These are phyloP conservation scores for Tricholoma hemisulphureum DNA, from an alignment of 768 basidiomycete species.

Conservation along the genomic window DNA sequence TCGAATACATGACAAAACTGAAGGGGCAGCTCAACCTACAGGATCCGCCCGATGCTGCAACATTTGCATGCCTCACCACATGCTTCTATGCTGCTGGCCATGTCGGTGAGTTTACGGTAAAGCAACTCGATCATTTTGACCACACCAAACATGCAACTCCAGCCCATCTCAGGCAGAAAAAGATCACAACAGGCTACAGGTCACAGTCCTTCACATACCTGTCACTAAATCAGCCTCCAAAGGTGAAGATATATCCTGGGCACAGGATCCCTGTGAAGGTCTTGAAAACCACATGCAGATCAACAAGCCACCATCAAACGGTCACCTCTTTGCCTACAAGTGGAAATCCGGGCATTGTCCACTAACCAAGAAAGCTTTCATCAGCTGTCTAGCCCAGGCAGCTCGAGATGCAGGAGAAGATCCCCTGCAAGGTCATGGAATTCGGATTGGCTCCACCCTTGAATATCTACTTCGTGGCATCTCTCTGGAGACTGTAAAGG, in stretches of 20 bases:
- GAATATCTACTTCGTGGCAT: constrained; percentile 17
- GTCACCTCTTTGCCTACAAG: constrained; percentile 8
- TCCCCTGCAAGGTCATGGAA: constrained; percentile 22
- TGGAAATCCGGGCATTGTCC: constrained; percentile 2
- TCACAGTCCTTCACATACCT: constrained; percentile 12
- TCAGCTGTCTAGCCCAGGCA: constrained; percentile 11
- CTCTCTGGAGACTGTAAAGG: constrained; percentile 11
- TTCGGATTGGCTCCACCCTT: constrained; percentile 24
- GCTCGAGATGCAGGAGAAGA: constrained; percentile 1
- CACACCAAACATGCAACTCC: background rate
- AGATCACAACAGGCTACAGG: constrained; percentile 3
- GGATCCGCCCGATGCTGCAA: no score
- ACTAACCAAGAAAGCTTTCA: constrained; percentile 24
- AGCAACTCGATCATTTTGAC: background rate
- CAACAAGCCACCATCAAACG: constrained; percentile 6
- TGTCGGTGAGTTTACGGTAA: constrained; percentile 21
- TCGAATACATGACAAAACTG: no score
- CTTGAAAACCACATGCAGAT: constrained; percentile 7
- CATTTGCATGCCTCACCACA: constrained; percentile 16
- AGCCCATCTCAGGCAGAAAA: background rate
- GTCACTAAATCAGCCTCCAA: constrained; percentile 10
- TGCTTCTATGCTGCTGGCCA: constrained; percentile 15
- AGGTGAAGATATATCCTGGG: constrained; percentile 17
- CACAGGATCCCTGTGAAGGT: constrained; percentile 8
- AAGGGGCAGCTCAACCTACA: no score